A percentile compares a stretch with the other conserved stretches of the same genome.
phyloP scores from a whole-genome alignment of 176 grass and related monocot species.

The Alopecurus myosuroides region DNA sequence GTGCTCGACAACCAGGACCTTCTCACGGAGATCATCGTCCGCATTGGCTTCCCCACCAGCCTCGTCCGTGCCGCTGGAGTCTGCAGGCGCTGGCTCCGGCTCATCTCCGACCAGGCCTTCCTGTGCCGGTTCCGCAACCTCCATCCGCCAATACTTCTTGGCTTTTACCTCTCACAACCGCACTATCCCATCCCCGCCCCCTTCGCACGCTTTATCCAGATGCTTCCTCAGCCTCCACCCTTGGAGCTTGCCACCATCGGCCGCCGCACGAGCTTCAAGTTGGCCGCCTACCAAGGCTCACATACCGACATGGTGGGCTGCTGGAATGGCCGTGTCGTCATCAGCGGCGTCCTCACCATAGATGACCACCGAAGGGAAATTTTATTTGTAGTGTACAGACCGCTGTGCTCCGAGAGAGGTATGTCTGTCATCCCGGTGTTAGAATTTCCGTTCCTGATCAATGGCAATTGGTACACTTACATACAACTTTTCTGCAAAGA shows the following conservation, averaged over 20 bases:
- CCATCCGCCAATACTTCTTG: neutral
- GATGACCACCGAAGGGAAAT: too few relatives aligned
- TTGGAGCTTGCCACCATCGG: neutral
- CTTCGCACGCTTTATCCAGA: neutral
- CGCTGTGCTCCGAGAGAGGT: too few relatives aligned
- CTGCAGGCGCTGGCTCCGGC: neutral
- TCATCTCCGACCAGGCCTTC: neutral
- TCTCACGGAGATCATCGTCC: neutral
- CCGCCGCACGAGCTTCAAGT: neutral
- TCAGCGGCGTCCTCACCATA: neutral
- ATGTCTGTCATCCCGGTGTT: too few relatives aligned
- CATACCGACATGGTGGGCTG: neutral
- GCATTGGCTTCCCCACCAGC: too few relatives aligned
- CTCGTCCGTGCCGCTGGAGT: too few relatives aligned
- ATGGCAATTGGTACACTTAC: too few relatives aligned
- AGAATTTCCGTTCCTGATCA: too few relatives aligned
- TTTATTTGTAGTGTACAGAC: too few relatives aligned
- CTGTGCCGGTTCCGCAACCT: neutral
- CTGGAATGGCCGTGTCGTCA: too few relatives aligned
- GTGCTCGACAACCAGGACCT: neutral
- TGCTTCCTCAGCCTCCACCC: neutral
- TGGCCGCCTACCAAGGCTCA: neutral
- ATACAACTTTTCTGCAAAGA: too few relatives aligned
- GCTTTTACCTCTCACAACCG: neutral
- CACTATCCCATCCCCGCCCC: too few relatives aligned